A percentile compares a stretch with the other conserved stretches of the same genome.
Evolutionary conservation across 495 filamentous ascomycete genomes (phyloP).

Genomic region (Tuber melanosporum): DNA sequence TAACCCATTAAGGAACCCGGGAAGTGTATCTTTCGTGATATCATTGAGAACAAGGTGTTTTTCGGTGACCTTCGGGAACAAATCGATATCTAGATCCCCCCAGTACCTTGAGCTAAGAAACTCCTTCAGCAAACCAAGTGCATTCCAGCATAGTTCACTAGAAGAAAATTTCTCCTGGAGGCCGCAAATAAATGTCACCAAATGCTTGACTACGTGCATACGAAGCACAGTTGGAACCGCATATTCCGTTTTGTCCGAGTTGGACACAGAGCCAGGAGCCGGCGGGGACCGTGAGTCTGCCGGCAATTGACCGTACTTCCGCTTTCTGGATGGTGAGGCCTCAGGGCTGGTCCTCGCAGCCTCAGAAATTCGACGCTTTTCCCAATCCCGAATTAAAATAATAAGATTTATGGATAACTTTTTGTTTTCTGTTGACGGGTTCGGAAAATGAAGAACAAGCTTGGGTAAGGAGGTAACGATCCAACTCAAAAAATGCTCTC

Average conservation of each 20-base stretch:
- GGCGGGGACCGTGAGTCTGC: conserved; percentile 43
- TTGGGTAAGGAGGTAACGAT: conserved; percentile 86
- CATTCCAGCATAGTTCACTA: conserved; percentile 79
- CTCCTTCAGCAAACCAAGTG: conserved; percentile 71
- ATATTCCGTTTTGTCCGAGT: conserved; percentile 57
- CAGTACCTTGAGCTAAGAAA: conserved; percentile 83
- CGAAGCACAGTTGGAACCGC: conserved; percentile 59
- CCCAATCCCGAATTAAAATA: conserved; percentile 85
- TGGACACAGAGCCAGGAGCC: conserved; percentile 49
- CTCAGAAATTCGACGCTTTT: conserved; percentile 60
- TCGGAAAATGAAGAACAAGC: conserved; percentile 68
- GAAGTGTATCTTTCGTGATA: conserved; percentile 30
- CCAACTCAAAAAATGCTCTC: conserved; percentile 79
- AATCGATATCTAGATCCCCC: conserved; percentile 84
- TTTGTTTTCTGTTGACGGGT: conserved; percentile 84
- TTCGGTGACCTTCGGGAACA: conserved; percentile 85
- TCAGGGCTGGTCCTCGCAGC: conserved; percentile 33
- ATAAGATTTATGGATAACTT: conserved; percentile 87
- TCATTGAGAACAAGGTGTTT: conserved; percentile 41
- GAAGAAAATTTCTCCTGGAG: conserved; percentile 71
- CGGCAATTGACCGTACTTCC: conserved; percentile 59
- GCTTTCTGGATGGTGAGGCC: conserved; percentile 49
- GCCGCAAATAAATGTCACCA: conserved; percentile 86
- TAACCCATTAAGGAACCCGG: conserved; percentile 66
- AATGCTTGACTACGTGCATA: conserved; percentile 77